Evolutionary conservation across 495 filamentous ascomycete species (phyloP).

Genomic region (Lasiosphaeria miniovina): DNA sequence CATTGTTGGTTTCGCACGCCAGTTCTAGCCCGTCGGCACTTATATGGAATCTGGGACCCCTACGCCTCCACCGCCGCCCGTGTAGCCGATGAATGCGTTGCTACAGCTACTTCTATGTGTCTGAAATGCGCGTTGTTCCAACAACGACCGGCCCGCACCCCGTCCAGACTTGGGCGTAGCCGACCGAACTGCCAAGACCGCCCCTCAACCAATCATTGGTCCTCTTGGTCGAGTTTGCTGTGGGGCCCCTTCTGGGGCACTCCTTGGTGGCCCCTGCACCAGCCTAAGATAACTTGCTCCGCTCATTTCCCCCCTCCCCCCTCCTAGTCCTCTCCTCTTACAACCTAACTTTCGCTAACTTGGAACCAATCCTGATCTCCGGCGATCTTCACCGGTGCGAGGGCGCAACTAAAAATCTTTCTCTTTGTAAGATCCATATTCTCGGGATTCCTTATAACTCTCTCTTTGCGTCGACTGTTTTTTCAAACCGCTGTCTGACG

Average conservation of each 20-base stretch:
- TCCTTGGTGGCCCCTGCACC: constrained; percentile 12
- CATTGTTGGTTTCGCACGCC: too few species aligned
- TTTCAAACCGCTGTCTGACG: background rate
- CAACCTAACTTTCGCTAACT: constrained; percentile 22
- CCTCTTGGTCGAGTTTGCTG: background rate
- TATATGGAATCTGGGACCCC: too few species aligned
- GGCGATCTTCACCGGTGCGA: constrained; percentile 14
- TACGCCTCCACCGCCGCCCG: too few species aligned
- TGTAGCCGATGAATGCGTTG: too few species aligned
- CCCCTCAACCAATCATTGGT: constrained; percentile 20
- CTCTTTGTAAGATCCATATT: constrained; percentile 11
- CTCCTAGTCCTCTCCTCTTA: constrained; percentile 27
- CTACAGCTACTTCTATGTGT: too few species aligned
- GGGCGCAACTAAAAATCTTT: constrained; percentile 3
- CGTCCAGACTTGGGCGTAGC: constrained; percentile 24
- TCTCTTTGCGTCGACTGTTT: background rate
- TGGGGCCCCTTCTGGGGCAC: constrained; percentile 12
- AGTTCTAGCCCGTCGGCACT: too few species aligned
- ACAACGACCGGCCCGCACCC: constrained; percentile 7
- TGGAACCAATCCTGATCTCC: constrained; percentile 15
- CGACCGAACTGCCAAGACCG: constrained; percentile 5
- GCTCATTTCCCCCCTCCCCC: constrained; percentile 18
- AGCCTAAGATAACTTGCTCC: background rate
- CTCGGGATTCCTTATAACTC: background rate
- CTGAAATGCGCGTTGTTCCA: too few species aligned